Base-by-base conservation (phyloP, 371 early-diverging fungal genomes). In the Apophysomyces sp. region DNA sequence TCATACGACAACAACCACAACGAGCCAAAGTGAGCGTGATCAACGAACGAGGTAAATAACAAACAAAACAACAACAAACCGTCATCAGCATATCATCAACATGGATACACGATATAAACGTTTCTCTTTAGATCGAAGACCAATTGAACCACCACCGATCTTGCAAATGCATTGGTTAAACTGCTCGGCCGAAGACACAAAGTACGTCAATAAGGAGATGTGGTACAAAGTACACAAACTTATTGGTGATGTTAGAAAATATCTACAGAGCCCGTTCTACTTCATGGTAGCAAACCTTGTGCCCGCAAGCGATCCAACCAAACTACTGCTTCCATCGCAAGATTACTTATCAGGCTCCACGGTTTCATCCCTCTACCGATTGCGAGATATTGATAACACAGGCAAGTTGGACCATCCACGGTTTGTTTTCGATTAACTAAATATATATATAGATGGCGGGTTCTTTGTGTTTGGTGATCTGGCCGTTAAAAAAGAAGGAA, bases 381-480 rank as follows among this genome's bases (percentile, higher is more conserved):
- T 81, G 21, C 64, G 76, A n/a, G 74, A 81, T 58, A 55, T 76
- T 16, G 77, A 81, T 58, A 78, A 81, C 58, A 63, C 66, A 57
- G 77, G 77, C 71, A 71, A 62, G 30, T 16, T 52, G n/a, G n/a
- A n/a, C n/a, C n/a, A n/a, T n/a, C n/a, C n/a, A n/a, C n/a, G n/a
- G n/a, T n/a, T n/a, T n/a, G n/a, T n/a, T n/a, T n/a, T n/a, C n/a
- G n/a, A n/a, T n/a, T n/a, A n/a, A n/a, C n/a, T 57, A 41, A 16
- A 62, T 44, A 39, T 41, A 34, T 55, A n/a, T 52, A 52, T 37
- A 71, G 94, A 95, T 54, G 97, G 94, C 28, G 95, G 93, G 8
- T 97, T 95, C 72, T 97, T 96, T 74, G 94, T 97, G 16, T 98
- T 97, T 78, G 94, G 94, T 12, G 98, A 98, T 65, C 73, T 98